Evolutionary conservation across 345 rosid species (phyloP), one percentile per base, ranked within the genome.

Genomic region (Trapa incisa): DNA sequence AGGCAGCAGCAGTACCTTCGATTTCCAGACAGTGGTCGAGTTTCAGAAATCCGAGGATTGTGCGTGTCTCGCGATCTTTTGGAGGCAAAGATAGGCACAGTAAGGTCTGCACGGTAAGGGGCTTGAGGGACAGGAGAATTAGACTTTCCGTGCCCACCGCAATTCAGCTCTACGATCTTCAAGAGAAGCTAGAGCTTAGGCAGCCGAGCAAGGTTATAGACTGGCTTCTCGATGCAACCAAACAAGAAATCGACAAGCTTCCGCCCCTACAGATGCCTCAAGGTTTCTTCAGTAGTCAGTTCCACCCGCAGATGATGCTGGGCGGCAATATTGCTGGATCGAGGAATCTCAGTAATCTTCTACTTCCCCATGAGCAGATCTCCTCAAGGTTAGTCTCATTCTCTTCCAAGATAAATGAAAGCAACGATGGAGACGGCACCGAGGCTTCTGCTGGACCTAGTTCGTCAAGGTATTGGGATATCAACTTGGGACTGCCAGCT

Each of bases 11-110:
- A 32, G 11, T 72, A 0, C 60, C 92, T 67, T 66, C 90, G 1
- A 77, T 79, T 15, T 81, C 85, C 58, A 90, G 96, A 68, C 92
- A 84, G 65, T 93, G 98, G 98, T 81, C 98, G 39, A 93, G 85
- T 5, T 87, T 93, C 71, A 75, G 96, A 39, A 90, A 93, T 54
- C 98, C 98, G 17, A 87, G 98, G 79, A 93, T 93, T 3, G 97
- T 90, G 1, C 76, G 98, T 2, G 98, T 87, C 6, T 88, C 97
- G 0, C 84, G 92, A 16, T 65, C 91, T 7, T 90, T 88, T 29
- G 98, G 98, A 67, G 94, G 98, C 6, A 93, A 93, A 82, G 98
- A 93, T 60, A 87, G 98, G 87, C 98, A 93, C 42, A 88, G 97
- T 81, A 93, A 93, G 75, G 98, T 93, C 11, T 93, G 96, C 79